phyloP scores from a whole-genome alignment of 768 basidiomycete genomes.

The Russula virescens region DNA sequence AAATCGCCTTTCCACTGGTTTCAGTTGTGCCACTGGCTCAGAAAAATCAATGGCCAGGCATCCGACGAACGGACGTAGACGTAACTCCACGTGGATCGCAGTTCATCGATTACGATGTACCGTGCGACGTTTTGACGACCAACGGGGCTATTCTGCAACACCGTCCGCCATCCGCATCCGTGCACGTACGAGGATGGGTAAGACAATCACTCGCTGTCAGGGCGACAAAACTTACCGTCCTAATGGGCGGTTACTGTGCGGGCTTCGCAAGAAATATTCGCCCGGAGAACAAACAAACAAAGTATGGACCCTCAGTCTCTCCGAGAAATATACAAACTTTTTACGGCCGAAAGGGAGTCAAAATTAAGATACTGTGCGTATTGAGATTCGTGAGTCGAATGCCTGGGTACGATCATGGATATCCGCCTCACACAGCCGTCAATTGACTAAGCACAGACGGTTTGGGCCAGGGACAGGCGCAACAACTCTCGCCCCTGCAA shows the following conservation, averaged over 20 bases:
- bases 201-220: conserved; percentile 16
- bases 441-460: neutral
- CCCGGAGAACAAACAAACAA: no score
- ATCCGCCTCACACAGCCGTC: no score
- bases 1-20: neutral
- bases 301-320: neutral
- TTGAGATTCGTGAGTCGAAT: no score
- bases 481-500: no score
- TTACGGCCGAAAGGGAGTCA: no score
- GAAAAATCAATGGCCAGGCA: neutral
- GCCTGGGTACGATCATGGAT: no score
- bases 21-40: neutral
- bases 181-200: neutral
- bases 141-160: conserved; percentile 6
- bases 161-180: neutral
- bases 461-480: neutral
- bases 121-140: conserved; percentile 13
- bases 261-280: neutral
- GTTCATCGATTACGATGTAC: neutral
- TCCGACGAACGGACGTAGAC: conserved; percentile 12
- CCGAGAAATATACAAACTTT: neutral
- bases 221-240: conserved; percentile 2
- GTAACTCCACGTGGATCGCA: conserved; percentile 1
- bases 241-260: conserved; percentile 2
- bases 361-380: no score